A percentile compares a stretch with the other conserved stretches of the same genome.
These are phyloP conservation scores for Pleurotus tuoliensis DNA, from an alignment of 768 basidiomycete species.

Conservation along the genomic window DNA sequence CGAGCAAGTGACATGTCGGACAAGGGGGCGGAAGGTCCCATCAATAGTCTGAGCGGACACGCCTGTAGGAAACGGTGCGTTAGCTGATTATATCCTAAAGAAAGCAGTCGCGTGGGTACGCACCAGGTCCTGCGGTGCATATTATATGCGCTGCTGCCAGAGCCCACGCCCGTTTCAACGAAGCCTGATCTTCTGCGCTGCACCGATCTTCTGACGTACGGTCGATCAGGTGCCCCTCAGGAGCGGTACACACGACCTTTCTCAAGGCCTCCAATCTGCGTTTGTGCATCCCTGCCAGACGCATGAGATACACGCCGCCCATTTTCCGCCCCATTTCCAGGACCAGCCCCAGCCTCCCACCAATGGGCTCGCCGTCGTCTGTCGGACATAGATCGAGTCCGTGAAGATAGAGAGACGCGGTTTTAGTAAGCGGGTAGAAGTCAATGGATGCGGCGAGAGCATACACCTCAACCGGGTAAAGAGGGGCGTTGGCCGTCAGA, in stretches of 20 bases:
- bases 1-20: not conserved
- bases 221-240: not conserved
- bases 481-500: not conserved
- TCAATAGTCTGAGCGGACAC: not conserved
- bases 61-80: not conserved
- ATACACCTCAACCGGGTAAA: constrained; percentile 1
- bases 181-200: not conserved
- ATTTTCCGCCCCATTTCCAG: not conserved
- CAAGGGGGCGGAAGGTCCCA: not conserved
- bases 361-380: not conserved
- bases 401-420: not conserved
- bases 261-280: constrained; percentile 1
- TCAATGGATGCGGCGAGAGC: not conserved
- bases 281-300: not conserved
- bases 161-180: not conserved
- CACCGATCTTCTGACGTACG: not conserved
- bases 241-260: not conserved
- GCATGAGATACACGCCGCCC: not conserved
- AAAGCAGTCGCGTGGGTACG: not conserved
- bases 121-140: not conserved
- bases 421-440: not conserved
- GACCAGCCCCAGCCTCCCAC: not conserved
- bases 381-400: not conserved
- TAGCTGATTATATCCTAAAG: not conserved
- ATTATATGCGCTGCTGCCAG: not conserved